Percentiles rank a stretch among this genome's conserved stretches.
phyloP scores from a whole-genome alignment of 208 protist species.

The Leishmania gerbilli region DNA sequence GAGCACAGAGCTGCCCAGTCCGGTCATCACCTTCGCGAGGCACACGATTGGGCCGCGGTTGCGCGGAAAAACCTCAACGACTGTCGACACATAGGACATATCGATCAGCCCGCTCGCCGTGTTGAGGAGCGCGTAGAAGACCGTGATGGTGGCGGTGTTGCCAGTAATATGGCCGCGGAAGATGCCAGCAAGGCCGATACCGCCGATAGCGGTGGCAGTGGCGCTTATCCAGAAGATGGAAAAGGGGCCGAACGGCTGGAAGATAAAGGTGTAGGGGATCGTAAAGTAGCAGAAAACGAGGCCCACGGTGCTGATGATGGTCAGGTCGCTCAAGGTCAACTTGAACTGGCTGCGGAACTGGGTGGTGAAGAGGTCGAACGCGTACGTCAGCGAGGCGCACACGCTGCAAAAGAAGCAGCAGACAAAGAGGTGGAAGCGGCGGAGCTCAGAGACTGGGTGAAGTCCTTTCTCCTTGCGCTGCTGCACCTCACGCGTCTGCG shows the following conservation, averaged over 20 bases:
- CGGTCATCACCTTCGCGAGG: conserved; percentile 78
- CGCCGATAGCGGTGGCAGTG: conserved; percentile 38
- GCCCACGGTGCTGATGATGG: conserved; percentile 69
- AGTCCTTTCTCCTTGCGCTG: conserved; percentile 39
- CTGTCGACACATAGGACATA: conserved; percentile 49
- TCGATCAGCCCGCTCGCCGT: conserved; percentile 53
- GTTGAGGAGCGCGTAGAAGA: conserved; percentile 71
- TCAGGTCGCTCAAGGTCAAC: conserved; percentile 56
- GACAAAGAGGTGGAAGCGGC: conserved; percentile 57
- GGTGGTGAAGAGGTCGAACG: conserved; percentile 68
- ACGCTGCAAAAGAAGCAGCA: conserved; percentile 76
- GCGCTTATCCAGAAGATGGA: conserved; percentile 39
- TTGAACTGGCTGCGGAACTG: conserved; percentile 42
- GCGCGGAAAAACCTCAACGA: conserved; percentile 66
- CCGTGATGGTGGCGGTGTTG: conserved; percentile 48
- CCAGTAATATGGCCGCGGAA: conserved; percentile 47
- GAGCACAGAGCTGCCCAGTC: conserved; percentile 65
- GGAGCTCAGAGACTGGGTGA: conserved; percentile 58
- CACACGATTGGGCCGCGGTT: conserved; percentile 67
- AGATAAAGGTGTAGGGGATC: conserved; percentile 68
- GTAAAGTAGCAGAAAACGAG: conserved; percentile 75
- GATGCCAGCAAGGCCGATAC: conserved; percentile 36
- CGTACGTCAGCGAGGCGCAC: conserved; percentile 63
- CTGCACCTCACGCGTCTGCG: conserved; percentile 32
- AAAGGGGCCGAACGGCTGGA: conserved; percentile 56